A percentile compares a stretch with the other conserved stretches of the same genome.
Evolutionary conservation across 2,329 filamentous ascomycete species (phyloP).

Genomic region (Geosmithia flava): DNA sequence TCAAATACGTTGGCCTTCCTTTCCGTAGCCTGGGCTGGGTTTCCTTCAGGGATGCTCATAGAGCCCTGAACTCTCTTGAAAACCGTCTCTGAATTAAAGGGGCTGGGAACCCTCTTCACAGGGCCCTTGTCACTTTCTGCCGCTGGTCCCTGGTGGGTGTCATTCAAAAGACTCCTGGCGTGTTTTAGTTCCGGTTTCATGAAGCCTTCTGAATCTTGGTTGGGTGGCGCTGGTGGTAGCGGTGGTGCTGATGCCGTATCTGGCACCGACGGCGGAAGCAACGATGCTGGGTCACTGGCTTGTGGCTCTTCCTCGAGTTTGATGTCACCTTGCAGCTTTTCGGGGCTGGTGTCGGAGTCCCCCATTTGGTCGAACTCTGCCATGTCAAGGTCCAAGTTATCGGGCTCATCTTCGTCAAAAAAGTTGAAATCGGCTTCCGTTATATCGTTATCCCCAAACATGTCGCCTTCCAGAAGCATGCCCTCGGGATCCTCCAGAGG

Average conservation of each 20-base stretch:
- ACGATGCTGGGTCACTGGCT: background rate
- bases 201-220: conserved; percentile 26
- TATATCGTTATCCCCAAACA: conserved; percentile 62
- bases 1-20: conserved; percentile 38
- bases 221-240: conserved; percentile 1
- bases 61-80: conserved; percentile 45
- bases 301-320: conserved; percentile 2
- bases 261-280: conserved; percentile 1
- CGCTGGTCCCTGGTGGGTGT: conserved; percentile 15
- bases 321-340: background rate
- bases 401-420: conserved; percentile 46
- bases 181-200: conserved; percentile 48
- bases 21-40: conserved; percentile 5
- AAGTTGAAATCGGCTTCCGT: conserved; percentile 78
- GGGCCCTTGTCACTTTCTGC: conserved; percentile 12
- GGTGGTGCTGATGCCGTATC: background rate
- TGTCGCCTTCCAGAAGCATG: conserved; percentile 52
- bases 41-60: conserved; percentile 13
- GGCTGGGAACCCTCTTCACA: conserved; percentile 40
- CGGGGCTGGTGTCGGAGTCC: background rate
- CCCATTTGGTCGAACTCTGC: conserved; percentile 4
- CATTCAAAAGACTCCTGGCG: conserved; percentile 39
- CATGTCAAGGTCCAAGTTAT: conserved; percentile 1
- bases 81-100: conserved; percentile 44
- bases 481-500: conserved; percentile 39